Evolutionary conservation across 768 basidiomycete species (phyloP).

Genomic region (Jaapia argillacea): DNA sequence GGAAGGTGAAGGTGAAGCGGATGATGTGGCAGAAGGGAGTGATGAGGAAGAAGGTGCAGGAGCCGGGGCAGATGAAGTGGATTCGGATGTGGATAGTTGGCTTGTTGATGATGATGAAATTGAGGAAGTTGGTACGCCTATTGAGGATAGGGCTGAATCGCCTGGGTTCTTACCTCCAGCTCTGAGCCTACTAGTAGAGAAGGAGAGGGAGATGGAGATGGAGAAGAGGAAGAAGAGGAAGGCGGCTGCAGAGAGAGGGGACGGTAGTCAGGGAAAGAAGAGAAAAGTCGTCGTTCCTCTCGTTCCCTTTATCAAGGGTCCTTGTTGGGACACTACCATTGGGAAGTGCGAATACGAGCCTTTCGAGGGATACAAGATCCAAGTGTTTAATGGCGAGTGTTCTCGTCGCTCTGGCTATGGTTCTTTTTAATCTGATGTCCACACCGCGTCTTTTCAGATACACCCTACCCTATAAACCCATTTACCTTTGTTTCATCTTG

Average conservation of each 20-base stretch:
- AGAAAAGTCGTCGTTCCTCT: constrained; percentile 71
- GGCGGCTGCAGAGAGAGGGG: constrained; percentile 36
- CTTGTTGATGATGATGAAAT: constrained; percentile 66
- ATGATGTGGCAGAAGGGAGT: constrained; percentile 53
- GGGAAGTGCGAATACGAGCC: constrained; percentile 60
- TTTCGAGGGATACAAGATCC: constrained; percentile 67
- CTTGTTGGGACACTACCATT: constrained; percentile 65
- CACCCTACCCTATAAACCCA: constrained; percentile 64
- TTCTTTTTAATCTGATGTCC: neutral
- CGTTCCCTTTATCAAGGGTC: constrained; percentile 74
- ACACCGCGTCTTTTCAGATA: constrained; percentile 56
- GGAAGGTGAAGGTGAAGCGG: constrained; percentile 66
- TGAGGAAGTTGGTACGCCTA: constrained; percentile 28
- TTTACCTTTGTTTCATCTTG: constrained; percentile 58
- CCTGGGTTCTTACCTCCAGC: constrained; percentile 5
- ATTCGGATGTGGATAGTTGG: constrained; percentile 75
- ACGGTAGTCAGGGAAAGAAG: constrained; percentile 48
- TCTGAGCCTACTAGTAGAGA: neutral
- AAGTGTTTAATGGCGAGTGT: constrained; percentile 71
- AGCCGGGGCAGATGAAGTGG: constrained; percentile 48
- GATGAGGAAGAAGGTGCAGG: constrained; percentile 62
- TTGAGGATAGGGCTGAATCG: constrained; percentile 29
- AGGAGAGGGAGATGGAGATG: too few relatives aligned
- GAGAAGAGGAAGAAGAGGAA: constrained; percentile 44
- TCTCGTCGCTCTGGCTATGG: neutral